Evolutionary conservation across 2,329 filamentous ascomycete species (phyloP), one percentile per base, ranked within the genome.

Genomic region (Fusarium phyllophilum): DNA sequence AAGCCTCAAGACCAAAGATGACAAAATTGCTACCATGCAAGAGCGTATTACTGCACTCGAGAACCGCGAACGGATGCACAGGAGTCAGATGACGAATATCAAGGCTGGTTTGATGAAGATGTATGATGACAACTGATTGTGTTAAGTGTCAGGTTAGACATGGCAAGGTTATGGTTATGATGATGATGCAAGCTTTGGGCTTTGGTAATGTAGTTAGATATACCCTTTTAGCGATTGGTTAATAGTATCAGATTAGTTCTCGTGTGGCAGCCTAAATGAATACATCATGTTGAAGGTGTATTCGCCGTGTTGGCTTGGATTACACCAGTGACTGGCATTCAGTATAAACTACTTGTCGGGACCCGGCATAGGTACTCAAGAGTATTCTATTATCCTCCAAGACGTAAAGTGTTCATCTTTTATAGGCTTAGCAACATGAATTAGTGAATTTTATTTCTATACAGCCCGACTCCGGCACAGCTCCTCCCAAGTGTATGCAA

Each of bases 1-100:
- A 14, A 88, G 87, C 8, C 78, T 94, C 39, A 90, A 89, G 78
- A 85, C 86, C 9, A 91, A 91, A 72, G 91, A 96, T 36, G 77
- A 77, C n/a, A 79, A 77, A 57, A 81, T 83, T 46, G 80, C 80
- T 8, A 70, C 74, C 59, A 67, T 87, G 60, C 81, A 85, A 76
- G 78, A 78, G 44, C 77, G 79, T 36, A 75, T 86, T 9, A 76
- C 75, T 13, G 80, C 78, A 22, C 75, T 87, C n/a, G 84, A 87
- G 78, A 82, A 82, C 31, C 76, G 78, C 63, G 78, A 81, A 13
- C 69, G 65, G 61, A 66, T 79, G 57, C 76, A 83, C 33, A 76
- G 78, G n/a, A 78, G 76, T 33, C 77, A 81, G 54, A 74, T 84
- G 66, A 81, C 80, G 38, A 81, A 82, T 54, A 81, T 84, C 70